These are phyloP conservation scores for Kwoniella pini DNA, from an alignment of 768 basidiomycete species.

Conservation along the genomic window DNA sequence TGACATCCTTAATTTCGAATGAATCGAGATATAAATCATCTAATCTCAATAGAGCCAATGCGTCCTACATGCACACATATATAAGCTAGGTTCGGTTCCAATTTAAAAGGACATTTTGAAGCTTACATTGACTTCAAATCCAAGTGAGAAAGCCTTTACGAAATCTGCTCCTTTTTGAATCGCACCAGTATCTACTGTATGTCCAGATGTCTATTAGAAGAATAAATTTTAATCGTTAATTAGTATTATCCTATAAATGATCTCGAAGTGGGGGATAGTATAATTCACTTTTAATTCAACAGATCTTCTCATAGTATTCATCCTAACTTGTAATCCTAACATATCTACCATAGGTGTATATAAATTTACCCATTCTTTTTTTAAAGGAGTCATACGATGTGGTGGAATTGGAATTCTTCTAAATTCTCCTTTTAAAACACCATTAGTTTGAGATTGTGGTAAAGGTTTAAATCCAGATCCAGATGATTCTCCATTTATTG, in stretches of 20 bases:
- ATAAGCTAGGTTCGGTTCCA: background rate
- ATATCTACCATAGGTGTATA: constrained; percentile 96
- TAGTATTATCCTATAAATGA: no score
- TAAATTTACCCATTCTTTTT: constrained; percentile 93
- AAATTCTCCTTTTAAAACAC: constrained; percentile 74
- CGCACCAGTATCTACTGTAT: constrained; percentile 87
- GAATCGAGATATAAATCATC: constrained; percentile 98
- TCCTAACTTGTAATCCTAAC: constrained; percentile 89
- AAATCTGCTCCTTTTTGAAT: constrained; percentile 98
- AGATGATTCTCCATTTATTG: constrained; percentile 56
- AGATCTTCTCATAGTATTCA: constrained; percentile 86
- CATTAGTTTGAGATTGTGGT: constrained; percentile 61
- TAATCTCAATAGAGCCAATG: constrained; percentile 88
- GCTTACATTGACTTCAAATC: constrained; percentile 87
- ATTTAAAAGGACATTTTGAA: no score
- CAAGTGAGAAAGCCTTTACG: constrained; percentile 87
- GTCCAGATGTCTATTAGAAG: constrained; percentile 88
- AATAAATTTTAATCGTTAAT: no score
- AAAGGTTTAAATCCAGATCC: constrained; percentile 73
- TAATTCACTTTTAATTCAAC: constrained; percentile 86
- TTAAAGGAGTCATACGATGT: constrained; percentile 94
- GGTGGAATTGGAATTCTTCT: constrained; percentile 88
- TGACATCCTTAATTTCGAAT: constrained; percentile 98
- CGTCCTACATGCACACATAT: constrained; percentile 64
- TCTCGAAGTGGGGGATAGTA: no score